A percentile compares a stretch with the other conserved stretches of the same genome.
Conservation (phyloP, 2,329 filamentous ascomycete species). For the Aspergillus neoniger region DNA sequence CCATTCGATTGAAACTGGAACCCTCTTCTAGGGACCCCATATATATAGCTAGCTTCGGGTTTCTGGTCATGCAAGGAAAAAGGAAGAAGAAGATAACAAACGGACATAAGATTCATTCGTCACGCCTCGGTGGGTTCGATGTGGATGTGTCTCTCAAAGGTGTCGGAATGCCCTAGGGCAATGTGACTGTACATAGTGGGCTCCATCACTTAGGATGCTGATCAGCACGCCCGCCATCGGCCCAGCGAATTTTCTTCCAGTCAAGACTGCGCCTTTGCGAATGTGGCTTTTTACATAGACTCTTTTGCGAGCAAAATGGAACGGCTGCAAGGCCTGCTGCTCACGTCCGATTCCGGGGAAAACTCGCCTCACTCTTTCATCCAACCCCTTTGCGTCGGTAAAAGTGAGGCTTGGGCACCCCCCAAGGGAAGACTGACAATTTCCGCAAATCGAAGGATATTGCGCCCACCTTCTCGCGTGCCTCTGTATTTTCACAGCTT, state of each 20-base stretch:
- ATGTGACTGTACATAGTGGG: constrained; percentile 3
- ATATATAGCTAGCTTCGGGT: constrained; percentile 9
- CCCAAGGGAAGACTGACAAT: constrained; percentile 16
- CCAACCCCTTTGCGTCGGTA: constrained; percentile 33
- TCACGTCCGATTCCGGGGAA: constrained; percentile 27
- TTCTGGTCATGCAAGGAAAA: constrained; percentile 11
- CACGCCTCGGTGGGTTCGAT: background rate
- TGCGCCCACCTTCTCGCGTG: constrained; percentile 10
- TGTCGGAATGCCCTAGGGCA: constrained; percentile 4
- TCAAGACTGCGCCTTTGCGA: constrained; percentile 13
- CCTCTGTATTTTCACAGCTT: constrained; percentile 12
- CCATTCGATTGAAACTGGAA: background rate
- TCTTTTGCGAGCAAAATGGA: constrained; percentile 14
- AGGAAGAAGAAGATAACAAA: constrained; percentile 13
- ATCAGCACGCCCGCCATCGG: constrained; percentile 15
- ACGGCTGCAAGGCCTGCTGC: constrained; percentile 14
- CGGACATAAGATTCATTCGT: constrained; percentile 1
- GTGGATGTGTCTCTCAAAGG: background rate
- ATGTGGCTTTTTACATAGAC: constrained; percentile 10
- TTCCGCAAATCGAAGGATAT: constrained; percentile 22
- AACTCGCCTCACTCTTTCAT: constrained; percentile 38
- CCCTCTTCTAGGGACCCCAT: constrained; percentile 2
- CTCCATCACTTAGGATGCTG: constrained; percentile 9
- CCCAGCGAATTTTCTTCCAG: constrained; percentile 8
- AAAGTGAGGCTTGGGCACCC: constrained; percentile 28